Conservation (phyloP, 2,329 filamentous ascomycete genomes). For the Epichloe baconii region DNA sequence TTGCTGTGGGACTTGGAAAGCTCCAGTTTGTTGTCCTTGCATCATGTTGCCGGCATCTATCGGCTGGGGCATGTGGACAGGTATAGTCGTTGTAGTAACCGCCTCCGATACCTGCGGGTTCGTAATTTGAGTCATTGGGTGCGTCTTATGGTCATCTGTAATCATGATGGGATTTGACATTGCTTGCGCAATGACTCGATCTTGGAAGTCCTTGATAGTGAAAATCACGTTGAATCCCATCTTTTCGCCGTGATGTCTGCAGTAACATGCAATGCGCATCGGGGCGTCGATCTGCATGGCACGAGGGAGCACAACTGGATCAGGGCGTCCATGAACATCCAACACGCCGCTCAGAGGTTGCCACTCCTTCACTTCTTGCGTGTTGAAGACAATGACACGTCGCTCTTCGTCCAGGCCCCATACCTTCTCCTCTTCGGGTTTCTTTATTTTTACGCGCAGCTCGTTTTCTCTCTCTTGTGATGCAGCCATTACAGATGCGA, state of each 20-base stretch:
- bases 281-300: slow-evolving; percentile 71
- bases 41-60: slow-evolving; percentile 21
- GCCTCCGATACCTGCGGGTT: slow-evolving; percentile 17
- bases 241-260: slow-evolving; percentile 89
- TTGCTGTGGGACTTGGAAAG: slow-evolving; percentile 40
- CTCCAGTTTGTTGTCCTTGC: slow-evolving; percentile 17
- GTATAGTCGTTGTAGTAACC: slow-evolving; percentile 12
- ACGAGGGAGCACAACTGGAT: slow-evolving; percentile 37
- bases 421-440: slow-evolving; percentile 79
- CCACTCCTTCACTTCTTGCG: slow-evolving; percentile 76
- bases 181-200: slow-evolving; percentile 67
- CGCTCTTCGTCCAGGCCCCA: slow-evolving; percentile 72
- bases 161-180: slow-evolving; percentile 89
- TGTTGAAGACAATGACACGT: slow-evolving; percentile 84
- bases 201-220: slow-evolving; percentile 73
- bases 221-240: slow-evolving; percentile 87
- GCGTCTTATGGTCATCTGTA: slow-evolving; percentile 94
- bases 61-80: slow-evolving; percentile 8
- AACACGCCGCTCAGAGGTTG: slow-evolving; percentile 44
- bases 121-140: slow-evolving; percentile 24
- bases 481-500: slow-evolving; percentile 82
- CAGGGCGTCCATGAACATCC: slow-evolving; percentile 27
- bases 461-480: slow-evolving; percentile 79
- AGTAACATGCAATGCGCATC: slow-evolving; percentile 96
- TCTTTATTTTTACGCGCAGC: slow-evolving; percentile 81